Percentiles rank a stretch among this genome's conserved stretches.
phyloP scores from a whole-genome alignment of 208 protist species.

The Trypanosoma mega region DNA sequence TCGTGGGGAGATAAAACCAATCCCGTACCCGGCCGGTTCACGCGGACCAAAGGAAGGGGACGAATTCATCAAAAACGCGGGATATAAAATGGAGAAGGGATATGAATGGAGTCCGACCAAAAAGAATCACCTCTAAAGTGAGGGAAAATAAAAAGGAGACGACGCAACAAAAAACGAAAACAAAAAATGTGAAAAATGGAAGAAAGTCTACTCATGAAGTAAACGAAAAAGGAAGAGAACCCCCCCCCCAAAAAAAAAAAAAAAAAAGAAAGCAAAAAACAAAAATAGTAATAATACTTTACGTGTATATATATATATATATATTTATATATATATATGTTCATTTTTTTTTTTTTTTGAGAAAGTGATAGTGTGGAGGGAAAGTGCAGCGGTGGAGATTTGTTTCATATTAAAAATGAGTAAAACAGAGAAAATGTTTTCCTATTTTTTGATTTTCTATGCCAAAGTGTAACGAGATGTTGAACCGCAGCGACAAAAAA shows the following conservation, averaged over 20 bases:
- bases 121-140: neutral
- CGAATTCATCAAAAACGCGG: constrained; percentile 48
- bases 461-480: neutral
- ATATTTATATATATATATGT: neutral
- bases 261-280: neutral
- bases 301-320: neutral
- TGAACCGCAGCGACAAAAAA: no score
- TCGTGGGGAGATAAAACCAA: constrained; percentile 45
- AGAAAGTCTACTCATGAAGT: neutral
- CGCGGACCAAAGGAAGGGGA: constrained; percentile 81
- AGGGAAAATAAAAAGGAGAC: neutral
- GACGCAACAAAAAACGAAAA: neutral
- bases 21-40: constrained; percentile 81
- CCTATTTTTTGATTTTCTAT: neutral
- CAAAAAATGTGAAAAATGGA: neutral
- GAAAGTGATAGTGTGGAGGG: neutral
- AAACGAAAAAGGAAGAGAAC: neutral
- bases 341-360: constrained; percentile 18
- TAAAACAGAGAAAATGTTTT: neutral
- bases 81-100: constrained; percentile 53
- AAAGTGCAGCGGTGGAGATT: neutral
- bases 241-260: neutral
- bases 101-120: no score
- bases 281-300: neutral
- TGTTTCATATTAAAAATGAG: neutral